Evolutionary conservation across 331 rosid genomes (phyloP).

Genomic region (Rosa hybrid): DNA sequence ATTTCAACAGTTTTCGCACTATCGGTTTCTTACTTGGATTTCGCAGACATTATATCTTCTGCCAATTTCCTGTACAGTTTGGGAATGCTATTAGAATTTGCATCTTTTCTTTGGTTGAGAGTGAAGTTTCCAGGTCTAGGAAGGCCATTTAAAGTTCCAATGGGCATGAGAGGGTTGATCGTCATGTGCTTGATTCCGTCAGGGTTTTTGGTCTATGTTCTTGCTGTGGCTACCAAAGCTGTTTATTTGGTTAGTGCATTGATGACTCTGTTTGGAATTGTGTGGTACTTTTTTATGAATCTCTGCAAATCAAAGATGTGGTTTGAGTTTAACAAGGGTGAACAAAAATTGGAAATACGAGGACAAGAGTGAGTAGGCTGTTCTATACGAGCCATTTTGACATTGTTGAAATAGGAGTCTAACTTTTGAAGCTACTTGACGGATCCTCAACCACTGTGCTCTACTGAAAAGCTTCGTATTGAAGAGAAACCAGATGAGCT

Average conservation of each 20-base stretch:
- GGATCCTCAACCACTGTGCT: too few species aligned
- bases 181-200: slow-evolving; percentile 45
- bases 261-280: slow-evolving; percentile 25
- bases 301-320: slow-evolving; percentile 31
- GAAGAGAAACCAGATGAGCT: slow-evolving; percentile 25
- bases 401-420: too few species aligned
- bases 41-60: slow-evolving; percentile 38
- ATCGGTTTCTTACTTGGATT: slow-evolving; percentile 34
- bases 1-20: slow-evolving; percentile 29
- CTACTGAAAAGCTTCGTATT: too few species aligned
- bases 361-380: not conserved
- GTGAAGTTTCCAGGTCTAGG: slow-evolving; percentile 30
- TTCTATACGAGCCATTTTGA: too few species aligned
- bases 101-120: slow-evolving; percentile 47
- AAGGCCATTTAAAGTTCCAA: slow-evolving; percentile 43
- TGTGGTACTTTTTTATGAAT: slow-evolving; percentile 32
- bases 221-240: slow-evolving; percentile 24
- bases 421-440: too few species aligned
- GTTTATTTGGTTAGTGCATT: slow-evolving; percentile 34
- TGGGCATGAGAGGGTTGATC: slow-evolving; percentile 29
- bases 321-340: slow-evolving; percentile 22
- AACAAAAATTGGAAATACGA: not conserved
- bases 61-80: slow-evolving; percentile 48
- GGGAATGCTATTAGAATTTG: slow-evolving; percentile 49
- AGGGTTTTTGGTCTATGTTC: slow-evolving; percentile 30